phyloP scores from a whole-genome alignment of 495 filamentous ascomycete genomes.

The Mycothermus thermophilus region DNA sequence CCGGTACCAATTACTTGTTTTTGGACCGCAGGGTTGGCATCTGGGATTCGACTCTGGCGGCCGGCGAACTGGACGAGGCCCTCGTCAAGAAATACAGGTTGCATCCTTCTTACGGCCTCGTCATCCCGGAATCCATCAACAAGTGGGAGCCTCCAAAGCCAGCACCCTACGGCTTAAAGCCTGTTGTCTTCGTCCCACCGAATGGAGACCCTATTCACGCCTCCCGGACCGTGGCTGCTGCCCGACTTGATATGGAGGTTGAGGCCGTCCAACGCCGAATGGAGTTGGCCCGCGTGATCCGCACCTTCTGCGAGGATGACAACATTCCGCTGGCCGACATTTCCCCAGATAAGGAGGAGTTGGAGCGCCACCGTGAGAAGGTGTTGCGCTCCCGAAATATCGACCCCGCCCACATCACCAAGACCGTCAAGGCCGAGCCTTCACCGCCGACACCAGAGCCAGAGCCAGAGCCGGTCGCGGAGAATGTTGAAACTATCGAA shows the following conservation, averaged over 20 bases:
- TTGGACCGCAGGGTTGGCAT: constrained; percentile 27
- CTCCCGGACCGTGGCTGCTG: constrained; percentile 25
- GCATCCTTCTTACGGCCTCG: constrained; percentile 30
- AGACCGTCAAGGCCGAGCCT: constrained; percentile 1
- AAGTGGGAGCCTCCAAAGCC: constrained; percentile 20
- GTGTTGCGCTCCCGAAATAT: constrained; percentile 12
- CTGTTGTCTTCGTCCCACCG: constrained; percentile 24
- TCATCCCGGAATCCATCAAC: constrained; percentile 26
- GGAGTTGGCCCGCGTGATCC: constrained; percentile 10
- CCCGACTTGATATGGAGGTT: constrained; percentile 19
- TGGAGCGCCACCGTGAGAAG: constrained; percentile 16
- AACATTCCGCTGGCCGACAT: constrained; percentile 23
- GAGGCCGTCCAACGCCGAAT: constrained; percentile 10
- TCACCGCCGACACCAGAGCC: constrained; percentile 1
- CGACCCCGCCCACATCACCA: constrained; percentile 13
- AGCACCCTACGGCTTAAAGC: constrained; percentile 20
- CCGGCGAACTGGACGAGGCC: constrained; percentile 26
- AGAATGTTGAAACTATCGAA: no score
- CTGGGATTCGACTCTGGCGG: constrained; percentile 29
- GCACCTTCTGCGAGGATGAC: constrained; percentile 17
- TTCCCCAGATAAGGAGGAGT: constrained; percentile 18
- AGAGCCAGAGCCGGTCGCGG: no score
- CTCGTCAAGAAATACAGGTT: constrained; percentile 29
- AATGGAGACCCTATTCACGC: constrained; percentile 21
- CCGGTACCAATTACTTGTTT: constrained; percentile 29